phyloP scores from a whole-genome alignment of 176 grass and related monocot genomes.

The Dactylis glomerata region DNA sequence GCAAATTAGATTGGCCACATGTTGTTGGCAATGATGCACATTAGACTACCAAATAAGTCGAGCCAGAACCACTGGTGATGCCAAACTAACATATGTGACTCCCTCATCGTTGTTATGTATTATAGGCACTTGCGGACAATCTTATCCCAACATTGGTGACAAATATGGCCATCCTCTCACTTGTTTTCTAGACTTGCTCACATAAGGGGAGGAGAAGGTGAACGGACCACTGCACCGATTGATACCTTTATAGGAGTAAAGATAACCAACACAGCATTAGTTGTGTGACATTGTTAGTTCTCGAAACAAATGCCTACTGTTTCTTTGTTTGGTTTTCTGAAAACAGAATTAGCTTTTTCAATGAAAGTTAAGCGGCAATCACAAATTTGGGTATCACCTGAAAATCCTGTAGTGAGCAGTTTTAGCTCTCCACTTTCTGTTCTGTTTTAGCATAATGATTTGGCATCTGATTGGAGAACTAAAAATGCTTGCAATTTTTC shows the following conservation, averaged over 20 bases:
- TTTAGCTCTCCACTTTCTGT: not conserved
- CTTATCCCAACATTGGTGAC: not conserved
- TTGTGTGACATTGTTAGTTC: not conserved
- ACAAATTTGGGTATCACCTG: not conserved
- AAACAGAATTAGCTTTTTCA: not conserved
- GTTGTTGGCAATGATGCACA: not conserved
- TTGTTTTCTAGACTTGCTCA: not conserved
- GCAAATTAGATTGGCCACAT: not conserved
- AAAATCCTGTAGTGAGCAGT: not conserved
- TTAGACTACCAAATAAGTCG: not conserved
- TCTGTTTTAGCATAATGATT: constrained; percentile 11
- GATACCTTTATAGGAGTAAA: not conserved
- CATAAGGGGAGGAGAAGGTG: not conserved
- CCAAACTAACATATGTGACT: not conserved
- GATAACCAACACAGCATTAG: not conserved
- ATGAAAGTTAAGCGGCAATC: not conserved
- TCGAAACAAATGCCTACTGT: not conserved
- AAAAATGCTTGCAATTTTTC: constrained; percentile 21
- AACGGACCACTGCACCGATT: not conserved
- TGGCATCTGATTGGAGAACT: not conserved
- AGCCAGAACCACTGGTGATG: not conserved
- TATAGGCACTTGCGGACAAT: not conserved
- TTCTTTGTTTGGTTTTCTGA: not conserved
- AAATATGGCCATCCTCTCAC: not conserved
- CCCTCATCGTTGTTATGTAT: not conserved